Conservation (phyloP, 106 monocot species). For the Allium cepa region DNA sequence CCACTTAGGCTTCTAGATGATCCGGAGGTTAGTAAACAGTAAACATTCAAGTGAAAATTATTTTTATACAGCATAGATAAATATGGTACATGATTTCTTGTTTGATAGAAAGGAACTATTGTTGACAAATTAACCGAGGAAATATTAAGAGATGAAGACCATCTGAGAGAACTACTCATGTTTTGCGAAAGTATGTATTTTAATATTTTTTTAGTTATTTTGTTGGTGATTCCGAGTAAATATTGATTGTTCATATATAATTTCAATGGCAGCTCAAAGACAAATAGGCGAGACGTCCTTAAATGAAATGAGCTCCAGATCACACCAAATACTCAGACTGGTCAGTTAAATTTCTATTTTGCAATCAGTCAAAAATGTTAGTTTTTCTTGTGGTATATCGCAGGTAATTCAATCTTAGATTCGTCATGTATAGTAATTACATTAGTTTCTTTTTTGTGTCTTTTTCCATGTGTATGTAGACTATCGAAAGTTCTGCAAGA, state of each 20-base stretch:
- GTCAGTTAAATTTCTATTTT: slow-evolving; percentile 16
- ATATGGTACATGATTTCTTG: not conserved
- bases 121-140: slow-evolving; percentile 73
- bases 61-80: no score
- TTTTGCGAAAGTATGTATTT: slow-evolving; percentile 44
- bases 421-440: no score
- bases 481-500: slow-evolving; percentile 46
- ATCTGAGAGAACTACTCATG: slow-evolving; percentile 52
- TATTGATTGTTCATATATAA: not conserved
- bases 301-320: slow-evolving; percentile 79
- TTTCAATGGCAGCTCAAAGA: slow-evolving; percentile 47
- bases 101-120: slow-evolving; percentile 58
- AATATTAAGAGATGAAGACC: slow-evolving; percentile 34
- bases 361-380: not conserved
- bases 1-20: slow-evolving; percentile 80
- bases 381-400: no score
- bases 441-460: not conserved
- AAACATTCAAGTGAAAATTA: no score
- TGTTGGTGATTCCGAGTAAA: not conserved
- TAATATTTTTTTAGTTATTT: not conserved
- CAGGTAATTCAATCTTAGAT: no score
- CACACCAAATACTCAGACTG: slow-evolving; percentile 79
- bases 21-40: slow-evolving; percentile 38
- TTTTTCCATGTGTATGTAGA: slow-evolving; percentile 18
- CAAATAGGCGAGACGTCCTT: slow-evolving; percentile 64